A percentile compares a stretch with the other conserved stretches of the same genome.
These are phyloP conservation scores for Hygrocybe punicea DNA, from an alignment of 768 basidiomycete genomes.

Conservation along the genomic window DNA sequence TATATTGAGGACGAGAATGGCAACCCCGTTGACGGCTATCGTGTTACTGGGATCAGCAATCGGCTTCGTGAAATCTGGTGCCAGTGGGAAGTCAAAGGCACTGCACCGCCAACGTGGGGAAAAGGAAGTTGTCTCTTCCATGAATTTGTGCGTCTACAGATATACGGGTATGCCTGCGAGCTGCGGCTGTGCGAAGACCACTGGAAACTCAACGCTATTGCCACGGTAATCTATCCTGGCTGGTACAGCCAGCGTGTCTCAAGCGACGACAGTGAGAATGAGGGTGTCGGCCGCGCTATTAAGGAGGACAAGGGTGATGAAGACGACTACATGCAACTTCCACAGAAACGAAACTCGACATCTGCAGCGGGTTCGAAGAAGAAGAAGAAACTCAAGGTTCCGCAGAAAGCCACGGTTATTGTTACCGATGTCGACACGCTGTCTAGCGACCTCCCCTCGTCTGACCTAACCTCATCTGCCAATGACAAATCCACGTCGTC, in stretches of 20 bases:
- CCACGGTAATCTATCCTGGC: constrained; percentile 16
- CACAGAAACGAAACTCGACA: not conserved
- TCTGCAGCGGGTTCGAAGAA: not conserved
- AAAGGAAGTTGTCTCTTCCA: not conserved
- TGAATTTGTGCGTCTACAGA: not conserved
- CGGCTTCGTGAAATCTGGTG: not conserved
- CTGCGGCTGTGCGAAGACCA: constrained; percentile 17
- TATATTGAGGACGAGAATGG: not conserved
- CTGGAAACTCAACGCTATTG: constrained; percentile 18
- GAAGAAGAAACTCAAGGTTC: too few species aligned
- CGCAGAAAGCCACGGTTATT: too few species aligned
- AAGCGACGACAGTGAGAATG: not conserved
- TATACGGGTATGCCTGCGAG: constrained; percentile 11
- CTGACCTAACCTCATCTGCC: too few species aligned
- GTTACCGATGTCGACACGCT: too few species aligned
- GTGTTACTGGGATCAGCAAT: not conserved
- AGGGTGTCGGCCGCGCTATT: not conserved
- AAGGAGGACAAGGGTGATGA: not conserved
- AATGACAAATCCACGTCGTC: too few species aligned
- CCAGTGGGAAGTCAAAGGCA: not conserved
- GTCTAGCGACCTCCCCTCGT: too few species aligned
- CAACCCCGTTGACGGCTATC: not conserved
- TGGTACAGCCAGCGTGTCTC: constrained; percentile 8
- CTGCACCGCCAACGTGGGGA: not conserved
- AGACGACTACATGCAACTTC: not conserved